Conservation (phyloP, 176 grass and related monocot species). For the Musa acuminata region DNA sequence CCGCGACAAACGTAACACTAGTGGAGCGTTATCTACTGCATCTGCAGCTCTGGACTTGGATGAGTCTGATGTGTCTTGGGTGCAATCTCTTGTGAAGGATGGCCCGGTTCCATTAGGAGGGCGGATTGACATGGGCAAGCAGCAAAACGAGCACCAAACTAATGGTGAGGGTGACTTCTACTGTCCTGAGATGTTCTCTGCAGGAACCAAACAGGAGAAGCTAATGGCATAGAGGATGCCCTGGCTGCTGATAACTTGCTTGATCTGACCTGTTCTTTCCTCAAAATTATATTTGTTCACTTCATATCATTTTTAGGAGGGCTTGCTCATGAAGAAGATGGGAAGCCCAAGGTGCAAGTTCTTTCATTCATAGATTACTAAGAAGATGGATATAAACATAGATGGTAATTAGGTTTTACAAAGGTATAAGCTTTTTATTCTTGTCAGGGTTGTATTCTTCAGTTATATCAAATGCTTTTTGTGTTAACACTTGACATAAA, state of each 20-base stretch:
- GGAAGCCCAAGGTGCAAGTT: slow-evolving; percentile 15
- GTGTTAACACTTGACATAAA: not conserved
- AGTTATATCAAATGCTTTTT: not conserved
- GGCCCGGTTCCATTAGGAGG: not conserved
- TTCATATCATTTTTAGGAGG: slow-evolving; percentile 56
- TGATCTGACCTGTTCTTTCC: slow-evolving; percentile 77
- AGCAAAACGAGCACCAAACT: slow-evolving; percentile 7
- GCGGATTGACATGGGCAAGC: slow-evolving; percentile 16
- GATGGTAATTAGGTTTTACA: too few species aligned
- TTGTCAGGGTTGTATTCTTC: not conserved
- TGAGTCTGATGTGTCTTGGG: slow-evolving; percentile 57
- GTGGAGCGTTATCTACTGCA: not conserved
- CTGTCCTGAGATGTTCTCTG: slow-evolving; percentile 5
- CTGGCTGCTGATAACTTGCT: slow-evolving; percentile 14
- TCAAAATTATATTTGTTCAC: slow-evolving; percentile 48
- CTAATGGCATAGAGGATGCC: slow-evolving; percentile 49
- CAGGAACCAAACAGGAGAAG: slow-evolving; percentile 49
- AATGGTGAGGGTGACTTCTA: not conserved
- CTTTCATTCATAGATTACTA: slow-evolving; percentile 20
- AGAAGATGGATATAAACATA: too few species aligned
- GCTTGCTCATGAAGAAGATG: slow-evolving; percentile 34
- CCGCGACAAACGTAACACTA: slow-evolving; percentile 21
- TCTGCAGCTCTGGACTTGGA: not conserved
- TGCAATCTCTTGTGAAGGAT: slow-evolving; percentile 66
- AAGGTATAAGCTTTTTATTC: too few species aligned